Percentiles rank a stretch among this genome's conserved stretches.
These are phyloP conservation scores for Alternaria incomplexa DNA, from an alignment of 2,329 filamentous ascomycete species.

Conservation along the genomic window DNA sequence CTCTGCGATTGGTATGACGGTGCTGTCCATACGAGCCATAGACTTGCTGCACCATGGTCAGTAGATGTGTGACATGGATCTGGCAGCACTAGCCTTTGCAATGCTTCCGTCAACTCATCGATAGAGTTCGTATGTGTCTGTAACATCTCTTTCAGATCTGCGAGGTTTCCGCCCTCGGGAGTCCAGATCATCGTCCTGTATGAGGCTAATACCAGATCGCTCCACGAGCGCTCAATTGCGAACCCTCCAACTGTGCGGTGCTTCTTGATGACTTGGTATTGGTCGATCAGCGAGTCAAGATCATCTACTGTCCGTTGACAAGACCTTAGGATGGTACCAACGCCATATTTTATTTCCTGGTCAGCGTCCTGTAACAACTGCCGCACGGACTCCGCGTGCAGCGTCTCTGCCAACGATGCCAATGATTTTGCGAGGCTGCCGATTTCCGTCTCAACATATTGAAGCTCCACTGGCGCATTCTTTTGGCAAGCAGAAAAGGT, in stretches of 20 bases:
- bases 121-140: constrained; percentile 53
- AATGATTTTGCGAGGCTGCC: constrained; percentile 51
- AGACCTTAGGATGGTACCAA: constrained; percentile 49
- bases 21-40: constrained; percentile 35
- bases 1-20: constrained; percentile 40
- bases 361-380: constrained; percentile 46
- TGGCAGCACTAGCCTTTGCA: constrained; percentile 47
- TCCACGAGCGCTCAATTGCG: constrained; percentile 54
- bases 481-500: constrained; percentile 52
- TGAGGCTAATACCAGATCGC: constrained; percentile 49
- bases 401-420: constrained; percentile 53
- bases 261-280: constrained; percentile 54
- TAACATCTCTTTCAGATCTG: constrained; percentile 49
- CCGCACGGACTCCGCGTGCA: constrained; percentile 47
- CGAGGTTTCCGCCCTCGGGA: constrained; percentile 51
- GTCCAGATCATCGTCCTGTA: constrained; percentile 56
- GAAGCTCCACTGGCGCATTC: constrained; percentile 50
- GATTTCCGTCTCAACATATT: constrained; percentile 51
- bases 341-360: constrained; percentile 42
- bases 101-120: constrained; percentile 48
- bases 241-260: constrained; percentile 49
- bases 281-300: constrained; percentile 53
- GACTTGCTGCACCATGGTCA: constrained; percentile 41
- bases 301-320: constrained; percentile 51
- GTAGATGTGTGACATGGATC: neutral